phyloP scores from a whole-genome alignment of 108 stramenopile genomes.

The Epipyxis sp. region DNA sequence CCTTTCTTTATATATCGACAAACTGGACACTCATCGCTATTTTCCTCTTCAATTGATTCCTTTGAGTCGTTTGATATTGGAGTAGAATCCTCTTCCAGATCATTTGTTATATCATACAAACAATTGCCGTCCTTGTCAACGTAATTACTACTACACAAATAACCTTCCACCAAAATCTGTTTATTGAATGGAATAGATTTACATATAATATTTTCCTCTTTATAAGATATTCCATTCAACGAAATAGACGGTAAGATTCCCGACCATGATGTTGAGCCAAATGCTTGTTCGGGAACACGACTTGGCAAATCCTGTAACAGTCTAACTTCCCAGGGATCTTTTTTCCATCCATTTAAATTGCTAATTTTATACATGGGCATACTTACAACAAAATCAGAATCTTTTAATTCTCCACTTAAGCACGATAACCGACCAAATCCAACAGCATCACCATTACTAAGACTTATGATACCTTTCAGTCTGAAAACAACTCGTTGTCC shows the following conservation, averaged over 20 bases:
- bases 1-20: background rate
- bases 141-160: background rate
- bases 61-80: background rate
- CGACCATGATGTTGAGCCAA: background rate
- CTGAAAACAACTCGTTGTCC: background rate
- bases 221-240: background rate
- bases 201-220: background rate
- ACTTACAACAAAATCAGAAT: background rate
- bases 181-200: background rate
- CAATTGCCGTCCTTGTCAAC: background rate
- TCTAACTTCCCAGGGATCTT: background rate
- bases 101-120: background rate
- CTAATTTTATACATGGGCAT: background rate
- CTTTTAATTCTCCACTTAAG: conserved; percentile 6
- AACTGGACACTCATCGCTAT: background rate
- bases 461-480: background rate
- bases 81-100: background rate
- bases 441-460: background rate
- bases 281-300: background rate
- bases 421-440: background rate
- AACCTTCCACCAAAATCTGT: background rate
- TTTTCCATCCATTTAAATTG: background rate
- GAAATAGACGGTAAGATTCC: background rate
- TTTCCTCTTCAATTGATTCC: background rate
- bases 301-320: conserved; percentile 8